phyloP scores from a whole-genome alignment of 1,284 basidiomycete species.

The Papiliotrema fonsecae region DNA sequence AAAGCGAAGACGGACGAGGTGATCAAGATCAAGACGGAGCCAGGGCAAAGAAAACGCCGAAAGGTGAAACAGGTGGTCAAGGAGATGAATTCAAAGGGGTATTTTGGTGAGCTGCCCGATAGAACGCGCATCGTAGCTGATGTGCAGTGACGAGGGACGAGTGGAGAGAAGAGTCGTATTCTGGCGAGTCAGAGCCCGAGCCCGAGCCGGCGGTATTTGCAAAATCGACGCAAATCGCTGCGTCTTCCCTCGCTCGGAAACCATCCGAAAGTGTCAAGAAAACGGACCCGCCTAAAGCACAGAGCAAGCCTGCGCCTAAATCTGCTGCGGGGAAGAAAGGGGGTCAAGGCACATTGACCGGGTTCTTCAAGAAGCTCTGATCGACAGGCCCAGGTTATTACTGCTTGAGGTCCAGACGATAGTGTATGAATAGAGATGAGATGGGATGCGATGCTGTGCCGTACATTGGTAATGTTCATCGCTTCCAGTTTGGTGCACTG shows the following conservation, averaged over 20 bases:
- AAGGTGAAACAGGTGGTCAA: constrained; percentile 37
- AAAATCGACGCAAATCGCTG: neutral
- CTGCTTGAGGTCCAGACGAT: too few species aligned
- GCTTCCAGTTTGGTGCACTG: too few species aligned
- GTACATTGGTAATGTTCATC: too few species aligned
- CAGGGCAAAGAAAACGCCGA: constrained; percentile 24
- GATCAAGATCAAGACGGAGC: constrained; percentile 22
- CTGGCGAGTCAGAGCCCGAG: constrained; percentile 23
- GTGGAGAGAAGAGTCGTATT: constrained; percentile 31
- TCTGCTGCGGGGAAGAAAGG: constrained; percentile 16
- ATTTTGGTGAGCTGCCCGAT: constrained; percentile 34
- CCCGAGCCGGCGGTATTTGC: neutral
- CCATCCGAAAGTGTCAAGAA: constrained; percentile 1
- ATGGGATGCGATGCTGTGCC: too few species aligned
- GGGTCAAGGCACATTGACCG: constrained; percentile 33
- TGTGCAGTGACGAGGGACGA: constrained; percentile 30
- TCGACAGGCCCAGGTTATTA: too few species aligned
- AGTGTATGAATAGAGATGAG: too few species aligned
- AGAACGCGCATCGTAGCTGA: neutral
- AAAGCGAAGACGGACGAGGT: constrained; percentile 6
- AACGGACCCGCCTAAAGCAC: constrained; percentile 3
- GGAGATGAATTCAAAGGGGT: constrained; percentile 38
- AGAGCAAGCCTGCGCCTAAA: constrained; percentile 10
- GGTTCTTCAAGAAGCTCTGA: constrained; percentile 41
- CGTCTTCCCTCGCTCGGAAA: neutral